A percentile compares a stretch with the other conserved stretches of the same genome.
phyloP scores from a whole-genome alignment of 441 rosid genomes.

The Brassica balearica region DNA sequence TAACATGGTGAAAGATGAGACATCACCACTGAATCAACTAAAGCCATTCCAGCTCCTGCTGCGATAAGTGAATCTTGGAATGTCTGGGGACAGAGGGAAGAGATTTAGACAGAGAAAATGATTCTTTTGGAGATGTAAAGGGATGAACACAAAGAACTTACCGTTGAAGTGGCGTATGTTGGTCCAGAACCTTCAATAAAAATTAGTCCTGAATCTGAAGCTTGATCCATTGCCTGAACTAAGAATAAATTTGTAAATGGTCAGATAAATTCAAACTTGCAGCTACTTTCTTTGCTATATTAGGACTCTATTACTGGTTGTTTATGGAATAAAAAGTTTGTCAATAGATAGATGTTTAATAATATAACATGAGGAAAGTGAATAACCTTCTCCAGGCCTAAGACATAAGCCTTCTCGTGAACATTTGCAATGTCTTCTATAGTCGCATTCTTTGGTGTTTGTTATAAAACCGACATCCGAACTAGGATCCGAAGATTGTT shows the following conservation, averaged over 20 bases:
- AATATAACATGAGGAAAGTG: not conserved
- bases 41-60: conserved; percentile 93
- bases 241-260: conserved; percentile 9
- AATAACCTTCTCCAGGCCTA: conserved; percentile 90
- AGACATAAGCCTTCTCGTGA: conserved; percentile 80
- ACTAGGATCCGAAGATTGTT: too few species aligned
- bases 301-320: not conserved
- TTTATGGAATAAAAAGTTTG: not conserved
- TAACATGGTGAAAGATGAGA: conserved; percentile 58
- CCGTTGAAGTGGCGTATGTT: conserved; percentile 91
- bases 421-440: conserved; percentile 79
- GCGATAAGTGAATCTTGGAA: conserved; percentile 87
- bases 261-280: conserved; percentile 23
- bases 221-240: conserved; percentile 82
- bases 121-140: conserved; percentile 13
- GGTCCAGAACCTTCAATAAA: conserved; percentile 89
- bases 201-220: conserved; percentile 73
- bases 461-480: too few species aligned
- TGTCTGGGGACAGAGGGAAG: conserved; percentile 59
- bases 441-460: conserved; percentile 83
- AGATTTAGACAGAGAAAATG: conserved; percentile 11
- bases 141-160: conserved; percentile 38
- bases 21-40: conserved; percentile 98
- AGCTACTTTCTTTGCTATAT: not conserved
- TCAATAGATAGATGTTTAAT: not conserved